Evolutionary conservation across 2,329 filamentous ascomycete species (phyloP).

Genomic region (Trichothecium roseum): DNA sequence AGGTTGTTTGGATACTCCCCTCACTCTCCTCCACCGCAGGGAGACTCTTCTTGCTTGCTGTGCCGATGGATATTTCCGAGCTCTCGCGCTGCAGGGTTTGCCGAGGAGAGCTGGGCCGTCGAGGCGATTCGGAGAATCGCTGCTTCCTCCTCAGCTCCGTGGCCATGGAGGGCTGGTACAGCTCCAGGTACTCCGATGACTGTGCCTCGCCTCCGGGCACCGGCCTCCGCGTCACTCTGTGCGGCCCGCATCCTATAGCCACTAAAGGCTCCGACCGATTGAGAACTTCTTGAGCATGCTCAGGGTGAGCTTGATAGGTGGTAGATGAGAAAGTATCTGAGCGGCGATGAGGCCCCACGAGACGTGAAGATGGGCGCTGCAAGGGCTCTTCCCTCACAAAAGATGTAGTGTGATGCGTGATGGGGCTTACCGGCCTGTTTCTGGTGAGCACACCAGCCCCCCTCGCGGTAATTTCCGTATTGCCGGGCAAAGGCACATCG

Average conservation of each 20-base stretch:
- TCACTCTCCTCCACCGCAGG: background rate
- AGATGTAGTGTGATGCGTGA: constrained; percentile 6
- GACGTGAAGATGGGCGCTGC: constrained; percentile 25
- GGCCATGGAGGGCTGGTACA: constrained; percentile 13
- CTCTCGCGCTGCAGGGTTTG: no score
- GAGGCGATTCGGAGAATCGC: no score
- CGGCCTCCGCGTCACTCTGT: background rate
- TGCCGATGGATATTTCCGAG: no score
- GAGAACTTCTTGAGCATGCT: constrained; percentile 11
- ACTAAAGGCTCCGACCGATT: background rate
- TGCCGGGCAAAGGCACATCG: background rate
- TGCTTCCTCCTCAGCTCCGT: background rate
- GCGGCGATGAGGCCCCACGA: constrained; percentile 10
- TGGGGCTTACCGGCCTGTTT: no score
- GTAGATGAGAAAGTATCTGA: constrained; percentile 12
- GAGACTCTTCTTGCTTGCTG: no score
- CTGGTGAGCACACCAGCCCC: no score
- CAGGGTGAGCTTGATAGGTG: constrained; percentile 18
- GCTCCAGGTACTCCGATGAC: constrained; percentile 24
- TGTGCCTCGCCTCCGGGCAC: constrained; percentile 4
- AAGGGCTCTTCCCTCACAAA: constrained; percentile 27
- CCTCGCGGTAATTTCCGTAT: background rate
- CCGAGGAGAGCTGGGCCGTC: no score
- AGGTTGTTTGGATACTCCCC: background rate
- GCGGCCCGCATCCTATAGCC: constrained; percentile 3